Evolutionary conservation across 2,329 filamentous ascomycete genomes (phyloP), one percentile per base, ranked within the genome.

Genomic region (Chalara sp.): DNA sequence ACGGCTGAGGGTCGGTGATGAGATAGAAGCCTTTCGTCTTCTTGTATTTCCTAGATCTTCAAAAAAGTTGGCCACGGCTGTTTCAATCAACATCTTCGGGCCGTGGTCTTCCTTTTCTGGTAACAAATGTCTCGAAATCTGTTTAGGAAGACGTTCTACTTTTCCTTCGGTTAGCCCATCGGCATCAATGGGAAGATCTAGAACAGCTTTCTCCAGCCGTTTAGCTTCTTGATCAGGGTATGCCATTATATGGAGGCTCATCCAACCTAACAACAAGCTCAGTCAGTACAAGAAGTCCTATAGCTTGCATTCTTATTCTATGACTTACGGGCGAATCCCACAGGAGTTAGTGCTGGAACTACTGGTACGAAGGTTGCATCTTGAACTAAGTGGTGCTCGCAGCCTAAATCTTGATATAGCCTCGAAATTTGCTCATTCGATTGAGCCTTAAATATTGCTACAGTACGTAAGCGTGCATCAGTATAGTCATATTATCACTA

Each of bases 81-180:
- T 74, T 13, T 83, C 78, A 6, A 91, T 70, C 21, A 80, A 70
- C 54, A 83, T 78, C 50, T 81, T 77, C 1, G 79, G 71, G 32
- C 77, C 70, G 0, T 75, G 61, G 57, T 89, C 80, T 1, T 78
- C 72, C 6, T 68, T 66, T 0, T 72, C 70, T 0, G 89, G 89
- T 39, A 95, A 79, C 4, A 93, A 73, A 47, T 85, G 77, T 40
- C 89, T 76, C 1, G 87, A 84, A 3, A 95, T 75, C 58, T 90
- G 84, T 56, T 88, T 89, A 0, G 89, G 90, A 49, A 95, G 84
- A 2, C 86, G 75, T 66, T 91, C 87, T 8, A 78, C 81, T 56
- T 76, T 79, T 45, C 85, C 78, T 43, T 83, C 76, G 0, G 84
- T 81, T 60, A 82, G 58, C 6, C 68, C 70, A 46, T 73, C 69